Evolutionary conservation across 1,284 basidiomycete genomes (phyloP), one percentile per base, ranked within the genome.

Genomic region (Melampsora abietis-canadensis): DNA sequence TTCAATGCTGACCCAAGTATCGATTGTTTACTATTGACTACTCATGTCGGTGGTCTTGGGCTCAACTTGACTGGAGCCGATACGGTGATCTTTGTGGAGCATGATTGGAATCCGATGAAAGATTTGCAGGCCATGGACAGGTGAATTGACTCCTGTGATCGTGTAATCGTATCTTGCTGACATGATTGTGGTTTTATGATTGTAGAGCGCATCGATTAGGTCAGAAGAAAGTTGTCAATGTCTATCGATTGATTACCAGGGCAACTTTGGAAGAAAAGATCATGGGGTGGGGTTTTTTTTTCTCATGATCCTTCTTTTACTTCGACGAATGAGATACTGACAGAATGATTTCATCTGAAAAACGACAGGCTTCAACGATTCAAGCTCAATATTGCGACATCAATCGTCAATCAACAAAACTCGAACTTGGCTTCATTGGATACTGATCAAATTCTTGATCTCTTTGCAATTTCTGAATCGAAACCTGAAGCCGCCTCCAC

Each of bases 81-180:
- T 82, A 98, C 96, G 0, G 96, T 99, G 78, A 97, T 99, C 77
- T 98, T 99, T 80, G 93, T 98, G 64, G 96, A 99, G 82, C 96
- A 98, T 82, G 96, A 99, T 82, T 98, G 96, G 96, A 99, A 99
- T 82, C 96, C 96, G 21, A 97, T 96, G 94, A 98, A 98, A 83
- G 96, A 99, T 84, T 84, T 98, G 14, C 96, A 99, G 82, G 96
- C 96, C 6, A 99, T 99, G 96, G 96, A 98, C 82, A 88, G 96
- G 72, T 74, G 47, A 54, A 62, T 66, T n/a, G 31, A 21, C 34
- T 46, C 19, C 15, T 1, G 21, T 66, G 7, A 30, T 21, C 61
- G 17, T 46, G 5, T n/a, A 21, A 14, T 19, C 19, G n/a, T 31
- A 4, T 27, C 14, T 44, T 19, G 19, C 37, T 66, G 19, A 66